Conservation (phyloP, 352 stramenopile genomes). For the Plasmopara viticola region DNA sequence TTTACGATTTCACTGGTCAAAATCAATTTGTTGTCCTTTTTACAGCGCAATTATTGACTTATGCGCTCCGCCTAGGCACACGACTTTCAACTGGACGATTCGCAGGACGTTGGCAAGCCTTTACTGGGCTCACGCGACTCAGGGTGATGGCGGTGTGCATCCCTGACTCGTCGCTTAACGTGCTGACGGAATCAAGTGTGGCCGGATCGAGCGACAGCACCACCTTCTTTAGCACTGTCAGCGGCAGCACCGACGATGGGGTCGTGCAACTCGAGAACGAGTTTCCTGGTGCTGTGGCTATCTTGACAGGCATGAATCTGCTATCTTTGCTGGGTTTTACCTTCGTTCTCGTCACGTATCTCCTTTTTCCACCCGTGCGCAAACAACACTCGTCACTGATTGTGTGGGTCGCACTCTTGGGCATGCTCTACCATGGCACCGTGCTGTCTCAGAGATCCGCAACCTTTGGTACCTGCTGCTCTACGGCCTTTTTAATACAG, state of each 20-base stretch:
- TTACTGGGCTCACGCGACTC: constrained; percentile 4
- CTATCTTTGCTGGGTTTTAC: constrained; percentile 68
- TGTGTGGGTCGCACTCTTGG: constrained; percentile 77
- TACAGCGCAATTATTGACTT: constrained; percentile 11
- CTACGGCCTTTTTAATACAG: constrained; percentile 55
- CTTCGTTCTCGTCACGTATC: constrained; percentile 74
- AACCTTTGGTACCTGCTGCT: constrained; percentile 55
- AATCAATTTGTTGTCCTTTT: constrained; percentile 4
- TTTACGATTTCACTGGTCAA: constrained; percentile 12
- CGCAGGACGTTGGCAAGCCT: constrained; percentile 3
- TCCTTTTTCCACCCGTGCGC: constrained; percentile 73
- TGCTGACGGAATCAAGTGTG: constrained; percentile 13
- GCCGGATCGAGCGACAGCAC: constrained; percentile 19
- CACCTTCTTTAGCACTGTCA: constrained; percentile 27
- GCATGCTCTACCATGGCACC: constrained; percentile 72
- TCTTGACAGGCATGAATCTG: constrained; percentile 56
- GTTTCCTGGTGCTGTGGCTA: constrained; percentile 44
- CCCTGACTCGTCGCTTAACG: constrained; percentile 11
- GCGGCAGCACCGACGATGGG: constrained; percentile 4
- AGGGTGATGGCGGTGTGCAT: constrained; percentile 25
- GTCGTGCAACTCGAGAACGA: constrained; percentile 37
- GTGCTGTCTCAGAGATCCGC: constrained; percentile 44
- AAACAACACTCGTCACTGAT: constrained; percentile 75
- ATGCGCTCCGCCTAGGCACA: constrained; percentile 11
- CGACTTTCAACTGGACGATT: constrained; percentile 10